These are phyloP conservation scores for Actinomucor elegans DNA, from an alignment of 371 early-diverging fungal genomes.

Conservation along the genomic window DNA sequence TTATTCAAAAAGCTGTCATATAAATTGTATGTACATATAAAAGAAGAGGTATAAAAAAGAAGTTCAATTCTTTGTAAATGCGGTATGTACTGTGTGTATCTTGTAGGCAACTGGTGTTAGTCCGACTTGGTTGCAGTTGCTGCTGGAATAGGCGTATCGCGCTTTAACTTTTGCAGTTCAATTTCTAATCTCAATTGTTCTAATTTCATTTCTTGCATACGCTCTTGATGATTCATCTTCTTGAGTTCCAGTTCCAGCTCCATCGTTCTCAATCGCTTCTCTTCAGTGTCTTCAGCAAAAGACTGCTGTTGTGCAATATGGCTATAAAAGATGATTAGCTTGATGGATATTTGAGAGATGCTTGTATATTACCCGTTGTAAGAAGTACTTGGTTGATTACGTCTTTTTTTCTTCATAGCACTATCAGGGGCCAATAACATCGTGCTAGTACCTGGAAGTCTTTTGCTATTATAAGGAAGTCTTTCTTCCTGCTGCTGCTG, in stretches of 20 bases:
- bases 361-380: too few relatives aligned
- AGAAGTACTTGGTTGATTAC: neutral
- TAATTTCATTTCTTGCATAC: conserved; percentile 41
- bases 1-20: too few relatives aligned
- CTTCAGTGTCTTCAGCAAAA: conserved; percentile 8
- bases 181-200: conserved; percentile 40
- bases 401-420: neutral
- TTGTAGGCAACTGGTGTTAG: too few relatives aligned
- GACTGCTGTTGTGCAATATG: too few relatives aligned
- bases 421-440: neutral
- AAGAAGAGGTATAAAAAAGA: too few relatives aligned
- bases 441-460: neutral
- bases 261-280: conserved; percentile 16
- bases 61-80: too few relatives aligned
- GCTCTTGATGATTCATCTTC: conserved; percentile 40
- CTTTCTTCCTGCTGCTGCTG: neutral
- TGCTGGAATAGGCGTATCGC: neutral
- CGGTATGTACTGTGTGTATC: too few relatives aligned
- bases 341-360: too few relatives aligned
- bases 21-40: too few relatives aligned
- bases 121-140: neutral
- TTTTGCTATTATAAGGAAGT: neutral
- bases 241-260: conserved; percentile 28
- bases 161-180: conserved; percentile 31
- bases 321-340: too few relatives aligned